Evolutionary conservation across 768 basidiomycete species (phyloP), one percentile per base, ranked within the genome.

Genomic region (Boletus reticulatus): DNA sequence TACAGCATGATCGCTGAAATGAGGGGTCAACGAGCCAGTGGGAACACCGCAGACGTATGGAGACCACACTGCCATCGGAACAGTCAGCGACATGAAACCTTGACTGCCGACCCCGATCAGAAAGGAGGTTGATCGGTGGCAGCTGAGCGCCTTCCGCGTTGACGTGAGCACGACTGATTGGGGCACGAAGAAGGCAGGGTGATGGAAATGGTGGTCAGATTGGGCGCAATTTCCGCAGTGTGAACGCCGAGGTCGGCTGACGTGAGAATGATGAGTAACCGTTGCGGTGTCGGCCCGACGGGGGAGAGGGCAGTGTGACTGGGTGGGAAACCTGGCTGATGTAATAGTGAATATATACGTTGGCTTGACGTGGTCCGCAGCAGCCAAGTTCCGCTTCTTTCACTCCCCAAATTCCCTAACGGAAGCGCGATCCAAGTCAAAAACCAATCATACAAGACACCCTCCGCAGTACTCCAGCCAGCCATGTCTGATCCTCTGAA

Each of bases 311-410:
- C 69, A 49, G 71, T 69, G 68, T 62, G 60, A 50, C n/a, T 48
- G 12, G 50, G 67, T 72, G 71, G 59, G 71, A 70, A 66, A 56
- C 8, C 22, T 11, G 14, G 65, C 66, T 73, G 70, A 71, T 71
- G 59, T 71, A 68, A 73, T 52, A 43, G 57, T 69, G 60, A 62
- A 63, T 73, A 71, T 71, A 73, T 73, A 68, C 66, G 50, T 37
- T 29, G 50, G 58, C 57, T 57, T 64, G 66, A 24, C 70, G 70
- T 72, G 72, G 37, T 68, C 70, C 70, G 70, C 70, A 71, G 70
- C 61, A 70, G 11, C 43, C 43, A 29, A 9, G 29, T 29, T 51
- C 55, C 38, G 16, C 44, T 57, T 58, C 56, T 41, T 22, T n/a
- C 50, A 45, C 47, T 22, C 24, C 31, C 50, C 31, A 43, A 53